These are phyloP conservation scores for Phytophthora uliginosa DNA, from an alignment of 352 stramenopile species.

Conservation along the genomic window DNA sequence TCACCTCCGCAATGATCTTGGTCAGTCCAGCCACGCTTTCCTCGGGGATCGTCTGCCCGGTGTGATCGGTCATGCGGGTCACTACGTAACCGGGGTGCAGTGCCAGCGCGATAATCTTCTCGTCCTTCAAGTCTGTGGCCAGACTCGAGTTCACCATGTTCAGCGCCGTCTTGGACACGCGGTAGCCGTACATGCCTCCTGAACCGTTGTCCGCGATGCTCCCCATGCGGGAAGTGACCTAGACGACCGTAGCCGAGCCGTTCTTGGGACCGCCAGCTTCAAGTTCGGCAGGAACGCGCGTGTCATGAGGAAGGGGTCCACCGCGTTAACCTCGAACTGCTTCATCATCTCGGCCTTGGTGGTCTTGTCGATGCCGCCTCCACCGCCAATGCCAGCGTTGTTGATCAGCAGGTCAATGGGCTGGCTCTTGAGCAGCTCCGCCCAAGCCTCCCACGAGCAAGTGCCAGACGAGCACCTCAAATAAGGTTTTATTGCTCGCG, in stretches of 20 bases:
- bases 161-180: conserved; percentile 67
- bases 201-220: conserved; percentile 46
- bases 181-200: conserved; percentile 62
- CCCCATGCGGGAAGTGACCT: conserved; percentile 57
- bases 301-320: conserved; percentile 63
- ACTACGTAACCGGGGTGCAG: conserved; percentile 59
- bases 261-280: conserved; percentile 36
- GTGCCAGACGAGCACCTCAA: too few species aligned
- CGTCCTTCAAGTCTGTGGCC: conserved; percentile 42
- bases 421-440: conserved; percentile 46
- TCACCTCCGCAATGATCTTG: conserved; percentile 41
- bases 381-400: conserved; percentile 59
- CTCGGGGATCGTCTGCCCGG: conserved; percentile 30
- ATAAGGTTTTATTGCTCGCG: too few species aligned
- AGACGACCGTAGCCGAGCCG: conserved; percentile 41
- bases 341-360: conserved; percentile 54
- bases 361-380: conserved; percentile 38
- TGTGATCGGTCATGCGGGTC: conserved; percentile 53
- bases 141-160: conserved; percentile 71
- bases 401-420: conserved; percentile 69
- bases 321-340: conserved; percentile 66
- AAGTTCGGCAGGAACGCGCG: conserved; percentile 54
- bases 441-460: too few species aligned
- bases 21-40: conserved; percentile 46
- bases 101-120: conserved; percentile 49